Evolutionary conservation across 441 rosid genomes (phyloP).

Genomic region (Flueggea neowawraea): DNA sequence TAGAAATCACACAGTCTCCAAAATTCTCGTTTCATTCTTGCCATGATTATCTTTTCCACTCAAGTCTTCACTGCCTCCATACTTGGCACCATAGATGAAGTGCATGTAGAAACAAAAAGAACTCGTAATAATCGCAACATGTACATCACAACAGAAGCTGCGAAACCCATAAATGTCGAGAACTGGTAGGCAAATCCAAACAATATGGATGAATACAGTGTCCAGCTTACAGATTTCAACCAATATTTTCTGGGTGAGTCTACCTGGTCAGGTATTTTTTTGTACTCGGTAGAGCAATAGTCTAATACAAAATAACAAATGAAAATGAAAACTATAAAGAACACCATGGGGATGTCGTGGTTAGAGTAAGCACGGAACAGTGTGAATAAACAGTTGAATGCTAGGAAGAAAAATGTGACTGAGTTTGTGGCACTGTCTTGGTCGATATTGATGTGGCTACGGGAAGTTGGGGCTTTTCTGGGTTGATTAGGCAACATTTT

Average conservation of each 20-base stretch:
- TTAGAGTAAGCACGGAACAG: neutral
- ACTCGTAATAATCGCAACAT: constrained; percentile 1
- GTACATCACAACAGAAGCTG: neutral
- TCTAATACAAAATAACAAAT: neutral
- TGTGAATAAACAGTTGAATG: constrained; percentile 6
- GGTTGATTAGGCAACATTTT: neutral
- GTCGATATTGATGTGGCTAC: too few relatives aligned
- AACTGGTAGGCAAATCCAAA: constrained; percentile 10
- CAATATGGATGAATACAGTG: neutral
- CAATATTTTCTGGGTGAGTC: neutral
- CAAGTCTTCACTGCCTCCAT: too few relatives aligned
- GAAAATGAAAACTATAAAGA: neutral
- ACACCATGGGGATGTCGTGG: constrained; percentile 8
- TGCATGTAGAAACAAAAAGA: neutral
- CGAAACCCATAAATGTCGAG: constrained; percentile 1
- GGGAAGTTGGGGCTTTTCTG: neutral
- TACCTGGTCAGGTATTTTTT: neutral
- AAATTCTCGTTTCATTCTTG: too few relatives aligned
- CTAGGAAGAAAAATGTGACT: neutral
- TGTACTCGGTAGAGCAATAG: neutral
- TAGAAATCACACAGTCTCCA: too few relatives aligned
- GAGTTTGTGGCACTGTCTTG: too few relatives aligned
- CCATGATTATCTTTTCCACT: too few relatives aligned
- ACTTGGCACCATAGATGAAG: neutral
- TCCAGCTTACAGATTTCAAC: constrained; percentile 5